Percentiles rank a stretch among this genome's conserved stretches.
phyloP scores from a whole-genome alignment of 768 basidiomycete genomes.

The Rhodotorula babjevae region DNA sequence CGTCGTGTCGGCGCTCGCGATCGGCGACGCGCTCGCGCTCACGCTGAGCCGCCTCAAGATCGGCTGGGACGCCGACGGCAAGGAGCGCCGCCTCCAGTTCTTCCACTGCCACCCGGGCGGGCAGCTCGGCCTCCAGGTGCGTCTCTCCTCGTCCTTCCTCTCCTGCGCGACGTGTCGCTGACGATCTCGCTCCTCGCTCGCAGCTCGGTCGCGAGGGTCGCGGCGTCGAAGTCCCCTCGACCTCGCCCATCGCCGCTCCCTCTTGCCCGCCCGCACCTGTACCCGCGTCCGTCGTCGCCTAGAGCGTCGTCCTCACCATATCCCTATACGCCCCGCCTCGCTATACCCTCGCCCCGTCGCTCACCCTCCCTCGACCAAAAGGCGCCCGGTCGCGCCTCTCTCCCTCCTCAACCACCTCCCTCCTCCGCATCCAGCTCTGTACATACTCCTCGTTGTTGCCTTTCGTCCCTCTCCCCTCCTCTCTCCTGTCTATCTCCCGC shows the following conservation, averaged over 20 bases:
- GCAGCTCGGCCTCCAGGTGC: slow-evolving; percentile 32
- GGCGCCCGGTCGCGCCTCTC: no score
- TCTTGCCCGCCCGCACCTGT: background rate
- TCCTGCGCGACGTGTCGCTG: background rate
- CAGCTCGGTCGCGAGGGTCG: slow-evolving; percentile 25
- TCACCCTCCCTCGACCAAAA: no score
- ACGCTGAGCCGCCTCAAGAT: slow-evolving; percentile 29
- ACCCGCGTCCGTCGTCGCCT: background rate
- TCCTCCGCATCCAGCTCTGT: no score
- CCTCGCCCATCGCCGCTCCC: background rate
- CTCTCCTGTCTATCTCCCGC: no score
- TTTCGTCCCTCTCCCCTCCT: no score
- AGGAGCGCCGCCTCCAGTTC: slow-evolving; percentile 36
- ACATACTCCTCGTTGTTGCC: no score
- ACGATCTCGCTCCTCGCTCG: background rate
- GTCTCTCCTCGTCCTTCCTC: no score
- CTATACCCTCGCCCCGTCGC: background rate
- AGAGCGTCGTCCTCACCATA: background rate
- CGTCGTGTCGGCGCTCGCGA: slow-evolving; percentile 39
- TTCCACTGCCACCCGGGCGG: slow-evolving; percentile 40
- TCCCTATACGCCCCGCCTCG: background rate
- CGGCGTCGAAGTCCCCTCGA: slow-evolving; percentile 1
- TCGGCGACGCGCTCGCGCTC: slow-evolving; percentile 41
- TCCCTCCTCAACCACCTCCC: no score
- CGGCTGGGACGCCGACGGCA: slow-evolving; percentile 40